Evolutionary conservation across 257 asterid genomes (phyloP).

Genomic region (Nicotiana attenuata): DNA sequence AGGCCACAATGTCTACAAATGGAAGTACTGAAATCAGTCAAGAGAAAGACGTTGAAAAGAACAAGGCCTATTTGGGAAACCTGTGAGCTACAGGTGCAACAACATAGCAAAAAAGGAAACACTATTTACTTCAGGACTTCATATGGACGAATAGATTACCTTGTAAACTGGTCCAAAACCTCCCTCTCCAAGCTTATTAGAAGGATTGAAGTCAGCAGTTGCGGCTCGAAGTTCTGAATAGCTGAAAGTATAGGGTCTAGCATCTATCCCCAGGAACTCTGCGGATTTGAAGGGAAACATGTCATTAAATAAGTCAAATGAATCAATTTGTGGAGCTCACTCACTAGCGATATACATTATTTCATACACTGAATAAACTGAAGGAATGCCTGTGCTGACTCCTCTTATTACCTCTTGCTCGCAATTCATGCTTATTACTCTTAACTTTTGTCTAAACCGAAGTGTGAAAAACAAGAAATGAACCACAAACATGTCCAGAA

Average conservation of each 20-base stretch:
- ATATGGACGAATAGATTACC: constrained; percentile 32
- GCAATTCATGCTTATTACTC: not conserved
- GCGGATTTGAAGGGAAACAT: constrained; percentile 16
- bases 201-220: constrained; percentile 57
- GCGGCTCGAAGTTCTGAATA: constrained; percentile 68
- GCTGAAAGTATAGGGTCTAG: constrained; percentile 64
- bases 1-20: not conserved
- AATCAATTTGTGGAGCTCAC: not conserved
- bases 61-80: not conserved
- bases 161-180: constrained; percentile 89
- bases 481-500: not conserved
- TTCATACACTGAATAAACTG: not conserved
- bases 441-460: not conserved
- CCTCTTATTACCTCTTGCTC: not conserved
- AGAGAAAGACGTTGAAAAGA: not conserved
- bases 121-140: not conserved
- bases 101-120: not conserved
- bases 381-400: not conserved
- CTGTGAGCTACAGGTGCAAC: not conserved
- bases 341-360: not conserved
- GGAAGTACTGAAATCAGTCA: not conserved
- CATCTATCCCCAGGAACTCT: constrained; percentile 70
- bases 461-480: not conserved
- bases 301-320: not conserved
- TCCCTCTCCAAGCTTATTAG: constrained; percentile 87